Evolutionary conservation across 768 basidiomycete genomes (phyloP), one percentile per base, ranked within the genome.

Genomic region (Boletus barrowsii): DNA sequence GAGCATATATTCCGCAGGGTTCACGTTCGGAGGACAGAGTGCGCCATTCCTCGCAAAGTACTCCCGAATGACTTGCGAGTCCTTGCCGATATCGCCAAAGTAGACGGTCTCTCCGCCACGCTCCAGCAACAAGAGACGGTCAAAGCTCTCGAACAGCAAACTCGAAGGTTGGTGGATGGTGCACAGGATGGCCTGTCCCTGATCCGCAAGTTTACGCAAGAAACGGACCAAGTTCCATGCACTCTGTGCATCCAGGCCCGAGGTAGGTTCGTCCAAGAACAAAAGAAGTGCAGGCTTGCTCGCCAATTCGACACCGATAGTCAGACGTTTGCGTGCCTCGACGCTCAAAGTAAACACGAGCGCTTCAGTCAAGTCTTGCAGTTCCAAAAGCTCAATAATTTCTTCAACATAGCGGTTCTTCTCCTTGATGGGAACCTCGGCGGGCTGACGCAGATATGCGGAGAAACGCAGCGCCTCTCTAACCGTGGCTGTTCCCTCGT

Each of bases 121-220:
- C 62, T 93, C 84, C 15, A 87, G 73, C 10, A 88, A 73, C 26
- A 89, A 68, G 42, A 87, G 71, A 37, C 84, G 79, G 60, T 88
- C 93, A 61, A 97, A 95, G 62, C 84, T 85, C 69, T 93, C 87
- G 71, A 96, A 95, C 3, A 96, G 75, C 18, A 92, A 77, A 4
- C 90, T 83, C 4, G 90, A 91, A 3, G 92, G 92, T 59, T 93
- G 92, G 58, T 93, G 91, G 60, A 94, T 92, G 4, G 90, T 95
- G 72, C 91, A 93, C 14, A 95, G 79, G 62, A 94, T 94, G 41
- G 90, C 88, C 63, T 93, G 91, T 11, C 93, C 93, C 60, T 86
- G 83, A 59, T 88, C 83, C 10, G 90, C 90, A 40, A 94, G 82
- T 65, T 92, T 91, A 11, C 86, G 76, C 43, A 93, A 68, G 81